Evolutionary conservation across 2,329 filamentous ascomycete genomes (phyloP).

Genomic region (Stagonosporopsis rhizophila): DNA sequence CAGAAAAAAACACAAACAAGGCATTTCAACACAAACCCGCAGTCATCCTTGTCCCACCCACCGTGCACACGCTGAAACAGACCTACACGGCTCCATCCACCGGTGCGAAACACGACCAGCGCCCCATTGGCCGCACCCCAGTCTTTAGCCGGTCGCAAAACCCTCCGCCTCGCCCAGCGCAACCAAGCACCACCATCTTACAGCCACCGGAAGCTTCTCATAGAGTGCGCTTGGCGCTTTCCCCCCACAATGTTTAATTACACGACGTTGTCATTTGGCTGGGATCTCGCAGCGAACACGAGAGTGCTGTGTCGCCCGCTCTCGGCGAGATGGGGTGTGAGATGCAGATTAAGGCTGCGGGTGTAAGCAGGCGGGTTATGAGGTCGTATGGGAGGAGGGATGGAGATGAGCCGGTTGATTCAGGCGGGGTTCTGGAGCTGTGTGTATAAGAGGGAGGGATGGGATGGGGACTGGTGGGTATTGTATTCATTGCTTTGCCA

Average conservation of each 20-base stretch:
- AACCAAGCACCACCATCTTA: slow-evolving; percentile 17
- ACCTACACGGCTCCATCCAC: not conserved
- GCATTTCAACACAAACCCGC: not conserved
- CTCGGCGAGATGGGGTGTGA: not conserved
- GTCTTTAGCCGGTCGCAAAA: slow-evolving; percentile 15
- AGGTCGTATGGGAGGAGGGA: not conserved
- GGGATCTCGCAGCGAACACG: not conserved
- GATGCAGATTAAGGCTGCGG: not conserved
- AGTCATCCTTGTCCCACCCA: not conserved
- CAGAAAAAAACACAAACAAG: too few relatives aligned
- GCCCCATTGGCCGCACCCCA: not conserved
- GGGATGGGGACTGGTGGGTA: not conserved
- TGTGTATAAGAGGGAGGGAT: not conserved
- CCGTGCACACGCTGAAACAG: slow-evolving; percentile 2
- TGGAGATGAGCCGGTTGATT: not conserved
- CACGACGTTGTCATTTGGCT: not conserved
- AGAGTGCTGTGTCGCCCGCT: not conserved
- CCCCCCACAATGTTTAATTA: slow-evolving; percentile 6
- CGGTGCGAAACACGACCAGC: not conserved
- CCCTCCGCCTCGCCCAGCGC: not conserved
- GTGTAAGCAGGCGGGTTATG: not conserved
- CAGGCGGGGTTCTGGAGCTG: not conserved
- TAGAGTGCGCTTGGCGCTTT: slow-evolving; percentile 23
- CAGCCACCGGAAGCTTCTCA: slow-evolving; percentile 28
- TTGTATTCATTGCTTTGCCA: not conserved